Evolutionary conservation across 768 basidiomycete genomes (phyloP), one percentile per base, ranked within the genome.

Genomic region (Suillus ampliporus): DNA sequence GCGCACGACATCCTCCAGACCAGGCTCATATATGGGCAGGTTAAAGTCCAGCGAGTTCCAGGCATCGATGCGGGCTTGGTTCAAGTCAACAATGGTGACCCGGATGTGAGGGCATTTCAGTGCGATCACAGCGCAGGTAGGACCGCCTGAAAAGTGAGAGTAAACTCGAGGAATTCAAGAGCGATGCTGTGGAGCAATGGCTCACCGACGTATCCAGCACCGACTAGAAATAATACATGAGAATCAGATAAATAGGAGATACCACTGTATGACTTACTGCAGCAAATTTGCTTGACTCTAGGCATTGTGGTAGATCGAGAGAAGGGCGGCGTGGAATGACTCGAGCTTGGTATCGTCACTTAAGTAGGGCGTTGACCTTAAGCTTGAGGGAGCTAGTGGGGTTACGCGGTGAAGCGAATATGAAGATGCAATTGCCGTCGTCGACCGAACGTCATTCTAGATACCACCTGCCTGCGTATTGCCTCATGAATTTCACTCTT

Each of bases 81-180:
- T 99, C 69, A 99, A 84, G 79, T 99, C 97, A 71, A 99, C 97
- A 71, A 99, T 99, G 71, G 95, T 99, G 73, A 99, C 97, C 48
- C 80, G 80, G 79, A 98, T 93, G 73, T 96, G 85, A 54, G 95
- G 94, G 75, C 95, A 97, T 77, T 94, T 95, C 68, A 92, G 82
- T 21, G 95, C 95, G 69, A 97, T 94, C 72, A 97, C 95, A 52
- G 95, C 92, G 74, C 95, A 97, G 48, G 95, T 98, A 28, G 95
- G 95, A 38, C 95, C 95, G 73, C 95, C 94, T 95, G 67, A 48
- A 63, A 41, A 63, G 51, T 28, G 57, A 65, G 61, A 71, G 61
- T 63, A 61, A 63, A 43, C 9, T 48, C 67, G 41, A 70, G 67
- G 60, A 52, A 38, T 40, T 46, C 46, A 21, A 41, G 19, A 59